These are phyloP conservation scores for Chlamydomonas sp. DNA, from an alignment of 139 green algal genomes.

Conservation along the genomic window DNA sequence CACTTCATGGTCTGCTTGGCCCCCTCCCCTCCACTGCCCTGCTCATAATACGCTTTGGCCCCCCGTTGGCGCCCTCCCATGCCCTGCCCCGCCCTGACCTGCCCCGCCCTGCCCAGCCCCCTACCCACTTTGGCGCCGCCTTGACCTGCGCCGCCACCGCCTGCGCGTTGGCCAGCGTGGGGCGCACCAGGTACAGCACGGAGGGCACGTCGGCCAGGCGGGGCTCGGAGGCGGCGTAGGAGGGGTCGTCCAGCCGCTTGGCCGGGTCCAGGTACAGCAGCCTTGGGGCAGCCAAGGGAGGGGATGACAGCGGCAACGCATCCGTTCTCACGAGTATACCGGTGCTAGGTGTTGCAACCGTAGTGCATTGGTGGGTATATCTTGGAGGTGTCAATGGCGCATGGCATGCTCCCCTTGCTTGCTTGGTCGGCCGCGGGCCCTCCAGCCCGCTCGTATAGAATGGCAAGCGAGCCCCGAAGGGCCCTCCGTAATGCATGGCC, in stretches of 20 bases:
- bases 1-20: no score
- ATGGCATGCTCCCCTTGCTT: no score
- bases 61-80: neutral
- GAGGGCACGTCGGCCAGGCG: conserved; percentile 40
- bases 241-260: conserved; percentile 49
- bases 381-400: no score
- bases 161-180: conserved; percentile 71
- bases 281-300: conserved; percentile 39
- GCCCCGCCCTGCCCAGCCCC: neutral
- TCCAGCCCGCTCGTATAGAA: no score
- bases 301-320: neutral
- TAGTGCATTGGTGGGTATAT: no score
- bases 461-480: no score
- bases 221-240: conserved; percentile 46
- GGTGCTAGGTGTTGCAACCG: no score
- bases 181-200: conserved; percentile 69
- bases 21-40: no score
- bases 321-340: neutral
- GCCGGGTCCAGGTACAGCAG: conserved; percentile 60
- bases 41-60: neutral
- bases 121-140: neutral
- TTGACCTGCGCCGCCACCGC: conserved; percentile 66
- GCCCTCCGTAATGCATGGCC: no score
- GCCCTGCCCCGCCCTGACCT: neutral
- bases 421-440: no score